These are phyloP conservation scores for Gloeopeniophorella convolvens DNA, from an alignment of 768 basidiomycete genomes.

Conservation along the genomic window DNA sequence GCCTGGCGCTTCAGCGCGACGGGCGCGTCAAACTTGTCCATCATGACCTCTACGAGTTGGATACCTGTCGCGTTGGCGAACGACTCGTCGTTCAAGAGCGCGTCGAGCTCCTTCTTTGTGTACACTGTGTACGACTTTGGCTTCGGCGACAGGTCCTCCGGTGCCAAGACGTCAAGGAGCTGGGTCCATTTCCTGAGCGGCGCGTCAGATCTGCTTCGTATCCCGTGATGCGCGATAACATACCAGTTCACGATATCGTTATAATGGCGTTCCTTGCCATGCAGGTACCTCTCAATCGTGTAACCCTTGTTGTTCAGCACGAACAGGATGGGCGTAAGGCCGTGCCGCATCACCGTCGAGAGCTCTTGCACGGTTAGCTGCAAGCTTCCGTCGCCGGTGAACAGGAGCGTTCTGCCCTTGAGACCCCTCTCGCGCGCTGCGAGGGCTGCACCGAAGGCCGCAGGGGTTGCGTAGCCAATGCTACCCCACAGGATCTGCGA, in stretches of 20 bases:
- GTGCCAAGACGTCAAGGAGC: slow-evolving; percentile 55
- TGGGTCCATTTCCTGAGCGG: slow-evolving; percentile 52
- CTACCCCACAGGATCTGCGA: slow-evolving; percentile 86
- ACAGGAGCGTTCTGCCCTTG: slow-evolving; percentile 64
- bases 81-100: slow-evolving; percentile 52
- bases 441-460: slow-evolving; percentile 70
- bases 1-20: slow-evolving; percentile 49
- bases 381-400: slow-evolving; percentile 82
- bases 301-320: slow-evolving; percentile 78
- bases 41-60: slow-evolving; percentile 75
- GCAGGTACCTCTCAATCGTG: slow-evolving; percentile 78
- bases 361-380: slow-evolving; percentile 80
- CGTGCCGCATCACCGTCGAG: slow-evolving; percentile 72
- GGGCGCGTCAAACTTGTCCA: slow-evolving; percentile 71
- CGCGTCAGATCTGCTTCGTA: background rate
- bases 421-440: slow-evolving; percentile 61
- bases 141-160: slow-evolving; percentile 37
- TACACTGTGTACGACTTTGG: slow-evolving; percentile 60
- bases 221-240: slow-evolving; percentile 13
- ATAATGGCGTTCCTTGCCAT: slow-evolving; percentile 66
- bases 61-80: slow-evolving; percentile 64
- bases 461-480: slow-evolving; percentile 86
- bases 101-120: slow-evolving; percentile 60
- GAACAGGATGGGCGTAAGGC: slow-evolving; percentile 78
- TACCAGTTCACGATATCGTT: slow-evolving; percentile 80